These are phyloP conservation scores for Botryotinia globosa DNA, from an alignment of 2,329 filamentous ascomycete genomes.

Conservation along the genomic window DNA sequence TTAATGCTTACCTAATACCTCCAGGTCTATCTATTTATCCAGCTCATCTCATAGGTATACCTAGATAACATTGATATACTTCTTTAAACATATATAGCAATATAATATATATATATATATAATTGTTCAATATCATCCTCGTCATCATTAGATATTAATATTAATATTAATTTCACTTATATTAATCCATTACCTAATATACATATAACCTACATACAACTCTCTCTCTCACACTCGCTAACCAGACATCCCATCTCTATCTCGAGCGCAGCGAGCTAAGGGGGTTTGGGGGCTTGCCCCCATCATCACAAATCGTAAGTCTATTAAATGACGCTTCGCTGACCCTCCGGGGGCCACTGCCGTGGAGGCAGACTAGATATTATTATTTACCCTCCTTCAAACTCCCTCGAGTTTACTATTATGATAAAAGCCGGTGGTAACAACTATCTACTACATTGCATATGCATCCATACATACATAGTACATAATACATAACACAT, in stretches of 20 bases:
- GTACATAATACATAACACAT: not conserved
- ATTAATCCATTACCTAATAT: too few species aligned
- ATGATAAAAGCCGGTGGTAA: not conserved
- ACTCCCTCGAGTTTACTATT: not conserved
- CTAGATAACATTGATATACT: not conserved
- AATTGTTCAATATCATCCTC: not conserved
- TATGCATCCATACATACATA: slow-evolving; percentile 14
- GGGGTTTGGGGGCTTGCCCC: not conserved
- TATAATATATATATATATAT: too few species aligned
- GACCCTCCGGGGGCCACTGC: not conserved
- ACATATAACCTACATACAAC: not conserved
- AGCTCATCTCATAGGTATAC: too few species aligned
- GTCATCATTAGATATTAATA: not conserved
- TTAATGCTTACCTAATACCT: too few species aligned
- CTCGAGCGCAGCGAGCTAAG: not conserved
- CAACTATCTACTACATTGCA: not conserved
- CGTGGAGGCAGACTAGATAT: not conserved
- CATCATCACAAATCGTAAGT: not conserved
- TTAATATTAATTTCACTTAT: too few species aligned
- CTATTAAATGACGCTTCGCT: not conserved
- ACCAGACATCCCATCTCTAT: not conserved
- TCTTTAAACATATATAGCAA: too few species aligned
- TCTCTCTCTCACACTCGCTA: too few species aligned
- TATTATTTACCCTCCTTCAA: not conserved
- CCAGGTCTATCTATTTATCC: too few species aligned